Evolutionary conservation across 345 rosid genomes (phyloP).

Genomic region (Eucalyptus albens): DNA sequence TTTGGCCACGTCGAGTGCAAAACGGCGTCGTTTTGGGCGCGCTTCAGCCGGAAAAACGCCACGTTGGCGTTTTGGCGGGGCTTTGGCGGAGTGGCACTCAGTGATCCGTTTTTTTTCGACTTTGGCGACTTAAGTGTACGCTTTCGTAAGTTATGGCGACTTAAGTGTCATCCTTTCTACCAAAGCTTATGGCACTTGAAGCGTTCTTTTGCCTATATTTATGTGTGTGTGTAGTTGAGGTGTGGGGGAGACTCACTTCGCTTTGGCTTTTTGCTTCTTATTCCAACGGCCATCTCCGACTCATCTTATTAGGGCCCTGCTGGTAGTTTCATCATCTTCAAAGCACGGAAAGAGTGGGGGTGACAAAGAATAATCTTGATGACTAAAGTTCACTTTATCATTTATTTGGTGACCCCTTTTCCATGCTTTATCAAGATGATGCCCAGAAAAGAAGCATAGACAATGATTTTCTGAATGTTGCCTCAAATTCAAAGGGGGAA

Average conservation of each 20-base stretch:
- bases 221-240: not conserved
- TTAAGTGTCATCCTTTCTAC: no score
- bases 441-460: not conserved
- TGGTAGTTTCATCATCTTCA: not conserved
- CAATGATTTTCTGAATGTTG: not conserved
- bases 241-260: not conserved
- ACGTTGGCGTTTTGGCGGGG: no score
- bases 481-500: not conserved
- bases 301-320: not conserved
- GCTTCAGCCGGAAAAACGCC: no score
- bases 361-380: not conserved
- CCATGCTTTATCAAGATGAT: not conserved
- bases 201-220: no score
- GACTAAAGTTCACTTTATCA: not conserved
- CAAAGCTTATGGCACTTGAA: no score
- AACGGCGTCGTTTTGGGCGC: no score
- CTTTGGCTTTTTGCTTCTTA: not conserved
- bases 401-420: not conserved
- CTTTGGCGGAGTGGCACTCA: no score
- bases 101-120: no score
- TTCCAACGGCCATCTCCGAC: not conserved
- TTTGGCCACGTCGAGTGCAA: no score
- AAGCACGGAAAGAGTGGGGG: not conserved
- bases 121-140: no score
- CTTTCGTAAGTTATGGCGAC: no score